phyloP scores from a whole-genome alignment of 495 filamentous ascomycete genomes.

The Chaetomium tenue region DNA sequence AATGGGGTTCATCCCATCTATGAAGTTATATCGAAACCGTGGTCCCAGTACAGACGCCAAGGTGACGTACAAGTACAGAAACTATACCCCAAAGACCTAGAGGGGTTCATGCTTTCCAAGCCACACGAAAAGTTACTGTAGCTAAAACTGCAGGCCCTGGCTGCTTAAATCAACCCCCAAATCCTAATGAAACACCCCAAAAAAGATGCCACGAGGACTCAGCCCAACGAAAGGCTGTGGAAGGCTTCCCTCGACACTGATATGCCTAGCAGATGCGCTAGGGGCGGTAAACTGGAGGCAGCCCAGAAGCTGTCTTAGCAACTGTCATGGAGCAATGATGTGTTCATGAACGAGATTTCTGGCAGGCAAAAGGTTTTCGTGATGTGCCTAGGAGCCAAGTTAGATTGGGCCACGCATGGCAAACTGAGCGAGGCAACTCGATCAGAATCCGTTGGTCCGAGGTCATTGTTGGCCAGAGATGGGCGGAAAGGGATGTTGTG shows the following conservation, averaged over 20 bases:
- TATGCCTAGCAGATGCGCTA: too few relatives aligned
- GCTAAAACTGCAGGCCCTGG: too few relatives aligned
- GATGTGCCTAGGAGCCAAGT: not conserved
- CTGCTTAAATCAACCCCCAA: too few relatives aligned
- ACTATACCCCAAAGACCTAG: not conserved
- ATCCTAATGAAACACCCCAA: too few relatives aligned
- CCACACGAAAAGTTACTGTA: too few relatives aligned
- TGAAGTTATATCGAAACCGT: constrained; percentile 18
- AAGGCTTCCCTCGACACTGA: too few relatives aligned
- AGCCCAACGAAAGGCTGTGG: not conserved
- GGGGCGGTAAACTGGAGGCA: too few relatives aligned
- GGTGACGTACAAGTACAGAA: not conserved
- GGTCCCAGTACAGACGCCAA: constrained; percentile 3
- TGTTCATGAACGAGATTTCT: not conserved
- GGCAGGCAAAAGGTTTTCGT: not conserved
- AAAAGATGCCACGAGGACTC: not conserved
- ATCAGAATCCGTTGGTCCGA: constrained; percentile 19
- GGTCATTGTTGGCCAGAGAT: constrained; percentile 4
- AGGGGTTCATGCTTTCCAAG: too few relatives aligned
- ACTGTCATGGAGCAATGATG: not conserved
- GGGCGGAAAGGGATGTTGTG: not conserved
- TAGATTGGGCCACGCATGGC: not conserved
- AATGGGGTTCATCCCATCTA: constrained; percentile 15
- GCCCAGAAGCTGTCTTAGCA: not conserved
- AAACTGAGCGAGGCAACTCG: constrained; percentile 3